Evolutionary conservation across 1,284 basidiomycete genomes (phyloP), one percentile per base, ranked within the genome.

Genomic region (Leucoagaricus sp.): DNA sequence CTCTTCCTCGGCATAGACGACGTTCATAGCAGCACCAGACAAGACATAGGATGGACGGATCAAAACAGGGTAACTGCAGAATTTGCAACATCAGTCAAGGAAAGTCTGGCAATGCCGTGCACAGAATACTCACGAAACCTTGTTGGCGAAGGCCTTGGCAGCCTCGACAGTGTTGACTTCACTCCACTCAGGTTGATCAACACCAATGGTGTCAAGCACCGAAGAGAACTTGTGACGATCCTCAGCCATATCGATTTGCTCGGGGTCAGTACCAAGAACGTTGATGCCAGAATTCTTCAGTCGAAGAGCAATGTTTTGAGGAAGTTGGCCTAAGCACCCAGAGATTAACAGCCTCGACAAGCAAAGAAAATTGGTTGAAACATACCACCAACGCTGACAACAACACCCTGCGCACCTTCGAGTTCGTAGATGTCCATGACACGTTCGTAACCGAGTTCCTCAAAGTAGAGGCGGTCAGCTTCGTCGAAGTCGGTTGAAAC

Each of bases 391-490:
- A 99, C 95, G 65, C 91, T 95, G 65, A 99, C 96, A 61, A 99
- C 87, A 44, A 96, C 94, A 71, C 97, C 97, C 49, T 90, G 83
- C 2, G 97, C 89, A 52, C 85, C 83, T 71, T 99, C 97, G 62
- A 99, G 77, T 74, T 99, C 97, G 72, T 99, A 99, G 65, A 99
- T 99, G 75, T 99, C 97, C 96, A 99, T 98, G 59, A 99, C 96
- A 54, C 96, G 87, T 76, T 99, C 97, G 73, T 87, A 98, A 55
- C 96, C 94, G 57, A 99, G 84, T 73, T 98, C 96, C 74, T 99
- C 97, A 69, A 99, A 99, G 83, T 99, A 99, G 53, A 99, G 79
- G 58, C 97, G 82, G 69, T 99, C 96, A 19, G 97, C 97, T 78
- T 99, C 97, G 70, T 99, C 97, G 72, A 96, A 99, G 74, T 99